Evolutionary conservation across 805 yeast species (phyloP).

Genomic region (Pichia heedii): DNA sequence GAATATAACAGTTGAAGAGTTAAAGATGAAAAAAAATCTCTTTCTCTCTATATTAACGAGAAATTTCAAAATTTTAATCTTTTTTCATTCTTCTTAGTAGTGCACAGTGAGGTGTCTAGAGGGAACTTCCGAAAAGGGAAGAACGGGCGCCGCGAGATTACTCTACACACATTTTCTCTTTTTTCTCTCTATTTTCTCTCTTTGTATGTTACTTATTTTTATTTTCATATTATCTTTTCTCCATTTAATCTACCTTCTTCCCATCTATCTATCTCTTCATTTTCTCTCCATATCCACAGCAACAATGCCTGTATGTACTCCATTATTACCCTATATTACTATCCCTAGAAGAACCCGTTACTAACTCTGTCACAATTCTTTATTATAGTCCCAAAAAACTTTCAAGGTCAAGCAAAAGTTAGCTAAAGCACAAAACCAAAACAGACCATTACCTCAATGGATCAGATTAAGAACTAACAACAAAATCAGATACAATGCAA

Average conservation of each 20-base stretch:
- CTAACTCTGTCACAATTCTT: too few relatives aligned
- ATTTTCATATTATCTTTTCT: too few relatives aligned
- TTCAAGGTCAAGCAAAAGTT: constrained; percentile 96
- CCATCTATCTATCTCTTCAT: background rate
- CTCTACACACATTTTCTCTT: background rate
- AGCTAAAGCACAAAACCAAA: constrained; percentile 97
- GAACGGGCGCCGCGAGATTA: background rate
- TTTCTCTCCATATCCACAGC: background rate
- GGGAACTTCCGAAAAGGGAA: background rate
- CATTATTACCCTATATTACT: too few relatives aligned
- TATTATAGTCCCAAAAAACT: constrained; percentile 75
- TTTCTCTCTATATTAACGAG: too few relatives aligned
- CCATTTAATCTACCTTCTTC: background rate
- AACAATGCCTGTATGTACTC: background rate
- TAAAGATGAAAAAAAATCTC: background rate
- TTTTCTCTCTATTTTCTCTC: too few relatives aligned
- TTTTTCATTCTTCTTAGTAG: too few relatives aligned
- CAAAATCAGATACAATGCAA: constrained; percentile 98
- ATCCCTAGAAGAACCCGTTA: too few relatives aligned
- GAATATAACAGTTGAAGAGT: too few relatives aligned
- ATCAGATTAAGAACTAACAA: constrained; percentile 96
- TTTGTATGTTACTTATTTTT: too few relatives aligned
- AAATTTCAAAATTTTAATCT: too few relatives aligned
- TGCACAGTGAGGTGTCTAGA: too few relatives aligned
- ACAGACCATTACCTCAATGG: constrained; percentile 99